Evolutionary conservation across 108 stramenopile genomes (phyloP), one percentile per base, ranked within the genome.

Genomic region (Heterococcus sp.): DNA sequence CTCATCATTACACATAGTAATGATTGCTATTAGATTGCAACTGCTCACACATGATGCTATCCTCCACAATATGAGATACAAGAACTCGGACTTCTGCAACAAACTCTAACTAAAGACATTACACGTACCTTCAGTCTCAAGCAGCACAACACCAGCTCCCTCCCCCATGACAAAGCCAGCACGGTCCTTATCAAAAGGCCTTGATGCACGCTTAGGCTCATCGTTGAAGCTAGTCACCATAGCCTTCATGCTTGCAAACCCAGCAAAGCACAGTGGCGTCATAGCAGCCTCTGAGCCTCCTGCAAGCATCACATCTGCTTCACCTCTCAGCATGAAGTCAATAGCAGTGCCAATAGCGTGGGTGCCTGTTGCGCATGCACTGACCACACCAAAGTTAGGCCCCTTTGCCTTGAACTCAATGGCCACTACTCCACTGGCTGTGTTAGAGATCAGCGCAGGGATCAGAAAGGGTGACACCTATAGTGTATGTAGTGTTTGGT

Each of bases 101-200:
- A n/a, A n/a, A n/a, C n/a, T n/a, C n/a, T n/a, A n/a, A n/a, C n/a
- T n/a, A n/a, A n/a, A n/a, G n/a, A n/a, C n/a, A n/a, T n/a, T n/a
- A n/a, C n/a, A n/a, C n/a, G n/a, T n/a, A n/a, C n/a, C n/a, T 76
- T 94, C 73, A 32, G 90, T 90, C 81, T 99, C 98, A 1, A 99
- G 78, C 2, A 97, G 78, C 33, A 99, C 82, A 14, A 97, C 95
- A 38, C 96, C 98, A 1, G 96, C 93, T 37, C 98, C 98, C 88
- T 99, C 98, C 11, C 94, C 98, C 96, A 99, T 97, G 78, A 99
- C 89, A 76, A 99, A 99, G 27, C 98, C 98, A 28, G 91, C 94
- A 26, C 98, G 87, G 72, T 89, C 91, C 36, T 89, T 88, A 89
- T 97, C 96, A 73, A 99, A 99, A 3, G 98, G 98, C 29, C 94